Evolutionary conservation across 2,329 filamentous ascomycete genomes (phyloP).

Genomic region (Escovopsis sp.): DNA sequence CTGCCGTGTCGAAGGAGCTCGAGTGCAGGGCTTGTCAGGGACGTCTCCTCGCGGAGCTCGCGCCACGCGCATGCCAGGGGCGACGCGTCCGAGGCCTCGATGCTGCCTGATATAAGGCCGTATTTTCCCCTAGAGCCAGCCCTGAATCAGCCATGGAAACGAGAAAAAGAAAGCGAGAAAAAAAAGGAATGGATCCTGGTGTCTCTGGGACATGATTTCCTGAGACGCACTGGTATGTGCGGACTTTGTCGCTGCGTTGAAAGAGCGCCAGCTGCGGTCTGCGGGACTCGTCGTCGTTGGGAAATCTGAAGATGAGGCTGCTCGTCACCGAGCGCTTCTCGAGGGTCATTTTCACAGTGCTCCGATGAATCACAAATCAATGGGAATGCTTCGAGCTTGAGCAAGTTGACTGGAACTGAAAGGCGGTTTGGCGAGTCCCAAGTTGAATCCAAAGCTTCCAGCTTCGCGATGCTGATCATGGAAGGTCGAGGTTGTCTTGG

Average conservation of each 20-base stretch:
- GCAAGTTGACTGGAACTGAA: too few species aligned
- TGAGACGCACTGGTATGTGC: conserved; percentile 39
- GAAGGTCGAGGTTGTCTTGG: not conserved
- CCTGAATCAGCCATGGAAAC: not conserved
- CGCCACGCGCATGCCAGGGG: conserved; percentile 44
- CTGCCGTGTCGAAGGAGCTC: conserved; percentile 40
- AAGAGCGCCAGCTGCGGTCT: conserved; percentile 44
- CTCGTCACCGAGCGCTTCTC: conserved; percentile 27
- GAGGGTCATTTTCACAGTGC: too few species aligned
- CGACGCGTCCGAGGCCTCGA: conserved; percentile 35
- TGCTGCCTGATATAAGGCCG: conserved; percentile 46
- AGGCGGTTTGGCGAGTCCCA: too few species aligned
- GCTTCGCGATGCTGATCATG: not conserved
- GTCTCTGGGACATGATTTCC: conserved; percentile 21
- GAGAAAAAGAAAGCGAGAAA: not conserved
- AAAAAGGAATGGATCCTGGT: not conserved
- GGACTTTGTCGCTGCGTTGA: conserved; percentile 40
- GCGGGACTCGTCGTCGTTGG: conserved; percentile 16
- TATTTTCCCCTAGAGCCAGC: conserved; percentile 32
- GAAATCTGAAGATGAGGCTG: conserved; percentile 34
- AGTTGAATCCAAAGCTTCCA: too few species aligned
- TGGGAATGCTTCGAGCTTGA: too few species aligned
- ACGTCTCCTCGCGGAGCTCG: conserved; percentile 48
- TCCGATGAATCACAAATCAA: too few species aligned
- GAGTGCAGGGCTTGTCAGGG: conserved; percentile 30